Evolutionary conservation across 495 filamentous ascomycete genomes (phyloP).

Genomic region (Tuber borchii): DNA sequence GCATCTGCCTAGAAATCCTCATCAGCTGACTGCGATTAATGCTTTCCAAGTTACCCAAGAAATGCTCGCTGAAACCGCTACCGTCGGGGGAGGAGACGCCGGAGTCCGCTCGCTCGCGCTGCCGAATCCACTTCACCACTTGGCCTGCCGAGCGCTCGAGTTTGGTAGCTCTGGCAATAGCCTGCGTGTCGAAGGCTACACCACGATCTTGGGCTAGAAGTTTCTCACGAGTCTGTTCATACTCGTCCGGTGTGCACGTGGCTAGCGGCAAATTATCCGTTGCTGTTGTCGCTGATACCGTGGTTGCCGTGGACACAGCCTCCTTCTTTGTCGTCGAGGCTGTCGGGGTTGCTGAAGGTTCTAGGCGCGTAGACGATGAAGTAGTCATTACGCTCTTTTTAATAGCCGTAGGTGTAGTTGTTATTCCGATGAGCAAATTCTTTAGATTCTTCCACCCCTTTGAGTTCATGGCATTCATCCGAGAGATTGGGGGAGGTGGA

Average conservation of each 20-base stretch:
- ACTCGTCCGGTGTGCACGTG: neutral
- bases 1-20: constrained; percentile 72
- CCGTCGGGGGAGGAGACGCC: neutral
- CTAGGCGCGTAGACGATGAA: neutral
- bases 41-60: neutral
- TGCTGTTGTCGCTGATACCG: neutral
- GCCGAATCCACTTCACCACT: neutral
- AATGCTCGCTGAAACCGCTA: neutral
- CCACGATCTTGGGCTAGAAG: neutral
- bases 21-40: neutral
- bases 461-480: neutral
- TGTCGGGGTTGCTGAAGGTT: neutral
- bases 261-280: neutral
- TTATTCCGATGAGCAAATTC: neutral
- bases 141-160: neutral
- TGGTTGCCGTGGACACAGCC: neutral
- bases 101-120: neutral
- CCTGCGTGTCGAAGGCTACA: neutral
- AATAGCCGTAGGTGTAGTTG: neutral
- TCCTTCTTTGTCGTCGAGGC: constrained; percentile 1
- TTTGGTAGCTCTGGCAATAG: neutral
- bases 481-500: neutral
- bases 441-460: neutral
- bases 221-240: neutral
- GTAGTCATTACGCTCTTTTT: neutral